Evolutionary conservation across 805 yeast species (phyloP), one percentile per base, ranked within the genome.

Genomic region (Ogataea pilisensis): DNA sequence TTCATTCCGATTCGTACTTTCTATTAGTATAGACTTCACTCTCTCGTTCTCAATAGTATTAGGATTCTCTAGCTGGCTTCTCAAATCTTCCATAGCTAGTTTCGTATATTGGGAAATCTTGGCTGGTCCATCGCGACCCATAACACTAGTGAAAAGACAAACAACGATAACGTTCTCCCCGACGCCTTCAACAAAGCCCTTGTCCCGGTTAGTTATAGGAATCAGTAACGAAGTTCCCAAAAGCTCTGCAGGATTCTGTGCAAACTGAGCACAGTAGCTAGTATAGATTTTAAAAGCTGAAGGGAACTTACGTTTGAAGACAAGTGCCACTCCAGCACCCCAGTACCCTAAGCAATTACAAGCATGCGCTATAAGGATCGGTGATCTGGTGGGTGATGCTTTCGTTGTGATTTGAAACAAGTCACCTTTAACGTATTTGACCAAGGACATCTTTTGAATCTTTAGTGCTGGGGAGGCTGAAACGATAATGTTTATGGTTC

Each of bases 321-420:
- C 73, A 3, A 67, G 68, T 0, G 95, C 95, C 2, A 87, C 75
- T 0, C 95, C 96, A 3, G 86, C 91, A 4, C 93, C 93, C 95
- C 95, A 87, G 1, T 69, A 54, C 0, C 95, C 95, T 20, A 69
- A 66, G 29, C 88, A 79, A 56, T 87, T 87, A 54, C 95, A 87
- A 0, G 95, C 79, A 57, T 87, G 95, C 1, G 84, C 84, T 4
- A 86, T 57, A 2, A 84, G 65, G 0, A 79, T 55, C 1, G 73
- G 68, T 1, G 20, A 16, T 4, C 50, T 43, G 0, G 59, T 48
- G 0, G 63, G 36, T 1, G 21, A 21, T 2, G 22, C n/a, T 2
- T 17, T 28, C 17, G 48, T 59, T 58, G 57, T 60, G 27, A 60
- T 34, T 8, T 58, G 48, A 47, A 83, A 80, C 8, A 83, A 55